Base-by-base conservation (phyloP, 805 yeast species). In the Cyberlindnera sargentensis region DNA sequence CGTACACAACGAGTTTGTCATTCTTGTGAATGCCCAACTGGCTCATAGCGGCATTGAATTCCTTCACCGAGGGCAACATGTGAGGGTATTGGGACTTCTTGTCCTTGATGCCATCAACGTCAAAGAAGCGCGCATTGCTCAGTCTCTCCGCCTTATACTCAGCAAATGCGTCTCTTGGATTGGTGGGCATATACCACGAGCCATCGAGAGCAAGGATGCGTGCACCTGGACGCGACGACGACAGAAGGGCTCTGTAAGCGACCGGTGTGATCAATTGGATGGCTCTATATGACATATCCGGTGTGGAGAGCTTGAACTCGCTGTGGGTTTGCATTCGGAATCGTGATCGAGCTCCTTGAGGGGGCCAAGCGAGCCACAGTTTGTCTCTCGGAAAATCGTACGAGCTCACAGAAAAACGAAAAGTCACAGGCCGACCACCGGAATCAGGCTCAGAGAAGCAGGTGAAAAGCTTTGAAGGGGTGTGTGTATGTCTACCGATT, bases 141-240 rank as follows among this genome's bases (percentile, higher is more conserved):
- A 84, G 65, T 47, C 97, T 74, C 41, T 73, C 78, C 25, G 68
- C 60, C 36, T 66, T 63, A 57, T 72, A 82, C 59, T 88, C 87
- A 23, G 72, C 68, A 33, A 61, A 63, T 0, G 83, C 90, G 49
- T 76, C 70, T 36, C 75, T 70, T 8, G 82, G 80, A 34, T 66
- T 68, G 56, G 80, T 82, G 39, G 98, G 96, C 77, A 91, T 73
- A 62, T 80, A 88, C 97, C 98, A 93, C 0, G 97, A 81, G 4
- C 95, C 79, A 62, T 91, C 99, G 23, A 91, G 67, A 1, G 95
- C 82, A 8, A 83, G 47, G 25, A 71, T 62, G 37, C 73, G 58
- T 10, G 52, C 37, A 3, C 42, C 45, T 1, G 49, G 6, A 9
- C 53, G 45, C 4, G 49, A 26, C 1, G 54, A 36, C 11, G 57